These are phyloP conservation scores for Psilocybe cubensis DNA, from an alignment of 768 basidiomycete species.

Conservation along the genomic window DNA sequence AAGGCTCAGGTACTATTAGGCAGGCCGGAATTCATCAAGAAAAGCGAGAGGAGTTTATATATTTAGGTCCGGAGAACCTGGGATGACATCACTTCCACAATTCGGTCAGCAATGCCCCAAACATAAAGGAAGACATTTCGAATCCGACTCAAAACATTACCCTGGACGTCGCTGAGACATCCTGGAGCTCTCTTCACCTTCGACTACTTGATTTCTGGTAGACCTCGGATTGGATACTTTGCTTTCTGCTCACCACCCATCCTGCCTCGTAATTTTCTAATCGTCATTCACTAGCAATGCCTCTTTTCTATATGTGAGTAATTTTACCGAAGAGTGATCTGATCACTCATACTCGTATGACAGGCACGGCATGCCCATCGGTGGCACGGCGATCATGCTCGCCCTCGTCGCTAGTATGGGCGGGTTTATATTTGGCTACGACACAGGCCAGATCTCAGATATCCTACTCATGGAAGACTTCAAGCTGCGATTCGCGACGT, in stretches of 20 bases:
- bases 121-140: slow-evolving; percentile 1
- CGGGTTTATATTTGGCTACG: slow-evolving; percentile 71
- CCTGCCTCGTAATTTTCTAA: background rate
- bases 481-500: slow-evolving; percentile 61
- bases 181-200: background rate
- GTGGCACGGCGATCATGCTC: slow-evolving; percentile 63
- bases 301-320: slow-evolving; percentile 33
- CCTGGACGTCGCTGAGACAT: background rate
- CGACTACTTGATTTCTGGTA: background rate
- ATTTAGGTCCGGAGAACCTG: background rate
- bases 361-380: slow-evolving; percentile 65
- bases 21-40: too few relatives aligned
- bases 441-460: slow-evolving; percentile 80
- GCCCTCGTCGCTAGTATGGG: slow-evolving; percentile 74
- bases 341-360: background rate
- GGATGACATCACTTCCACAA: background rate
- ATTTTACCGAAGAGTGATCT: background rate
- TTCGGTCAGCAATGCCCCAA: background rate
- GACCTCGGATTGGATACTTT: background rate
- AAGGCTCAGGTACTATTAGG: too few relatives aligned
- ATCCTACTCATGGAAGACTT: slow-evolving; percentile 78
- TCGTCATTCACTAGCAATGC: slow-evolving; percentile 19
- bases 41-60: background rate
- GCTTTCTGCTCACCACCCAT: background rate
- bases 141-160: background rate